Evolutionary conservation across 805 yeast genomes (phyloP).

Genomic region (Pichia kluyveri): DNA sequence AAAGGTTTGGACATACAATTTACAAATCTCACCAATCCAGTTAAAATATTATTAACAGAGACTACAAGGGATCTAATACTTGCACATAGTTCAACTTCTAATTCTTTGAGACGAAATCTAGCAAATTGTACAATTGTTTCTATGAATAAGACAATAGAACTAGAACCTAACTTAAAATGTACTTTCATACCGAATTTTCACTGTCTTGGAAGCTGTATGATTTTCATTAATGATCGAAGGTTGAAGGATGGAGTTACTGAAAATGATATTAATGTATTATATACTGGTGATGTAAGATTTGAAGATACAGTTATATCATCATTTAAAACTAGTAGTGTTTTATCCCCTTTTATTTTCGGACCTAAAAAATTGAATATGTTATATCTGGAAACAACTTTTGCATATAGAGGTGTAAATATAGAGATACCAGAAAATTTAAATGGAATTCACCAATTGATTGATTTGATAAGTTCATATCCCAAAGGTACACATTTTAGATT

Average conservation of each 20-base stretch:
- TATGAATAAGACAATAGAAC: neutral
- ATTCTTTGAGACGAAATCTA: neutral
- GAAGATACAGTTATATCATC: constrained; percentile 3
- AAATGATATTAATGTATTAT: constrained; percentile 3
- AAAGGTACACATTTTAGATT: constrained; percentile 11
- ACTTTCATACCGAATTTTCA: constrained; percentile 15
- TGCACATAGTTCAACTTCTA: neutral
- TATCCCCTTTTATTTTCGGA: constrained; percentile 6
- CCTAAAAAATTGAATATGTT: constrained; percentile 5
- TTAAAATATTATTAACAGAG: neutral
- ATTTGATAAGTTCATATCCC: constrained; percentile 10
- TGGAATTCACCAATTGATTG: constrained; percentile 8
- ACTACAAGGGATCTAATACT: constrained; percentile 2
- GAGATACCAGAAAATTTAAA: constrained; percentile 9
- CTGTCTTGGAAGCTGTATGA: constrained; percentile 14
- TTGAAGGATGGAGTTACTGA: constrained; percentile 4
- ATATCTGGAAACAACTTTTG: constrained; percentile 17
- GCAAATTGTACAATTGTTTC: neutral
- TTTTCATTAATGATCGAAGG: too few relatives aligned
- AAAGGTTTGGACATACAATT: neutral
- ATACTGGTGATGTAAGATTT: constrained; percentile 16
- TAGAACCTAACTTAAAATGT: constrained; percentile 2
- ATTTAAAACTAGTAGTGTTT: constrained; percentile 1
- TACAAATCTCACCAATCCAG: neutral
- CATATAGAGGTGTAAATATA: constrained; percentile 8